Percentiles rank a stretch among this genome's conserved stretches.
These are phyloP conservation scores for Aschersonia sp. DNA, from an alignment of 2,329 filamentous ascomycete genomes.

Conservation along the genomic window DNA sequence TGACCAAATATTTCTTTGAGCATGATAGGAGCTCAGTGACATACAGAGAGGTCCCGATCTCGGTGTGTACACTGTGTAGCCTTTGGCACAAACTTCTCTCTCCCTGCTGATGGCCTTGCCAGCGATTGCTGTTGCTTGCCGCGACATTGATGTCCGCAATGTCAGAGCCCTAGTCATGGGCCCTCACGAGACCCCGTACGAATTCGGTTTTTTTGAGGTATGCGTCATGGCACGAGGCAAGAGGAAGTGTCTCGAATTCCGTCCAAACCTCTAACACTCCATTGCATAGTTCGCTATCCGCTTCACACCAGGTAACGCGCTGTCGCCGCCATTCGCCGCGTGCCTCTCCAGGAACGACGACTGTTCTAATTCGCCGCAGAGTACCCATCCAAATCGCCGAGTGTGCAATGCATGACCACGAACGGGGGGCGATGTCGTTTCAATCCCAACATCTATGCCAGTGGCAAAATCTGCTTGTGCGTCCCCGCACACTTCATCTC, in stretches of 20 bases:
- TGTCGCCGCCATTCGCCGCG: background rate
- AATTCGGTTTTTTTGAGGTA: slow-evolving; percentile 95
- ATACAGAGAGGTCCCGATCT: slow-evolving; percentile 74
- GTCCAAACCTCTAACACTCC: background rate
- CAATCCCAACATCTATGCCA: slow-evolving; percentile 92
- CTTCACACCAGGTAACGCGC: slow-evolving; percentile 51
- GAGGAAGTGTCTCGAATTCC: background rate
- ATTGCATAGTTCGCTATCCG: slow-evolving; percentile 52
- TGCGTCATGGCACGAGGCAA: slow-evolving; percentile 6
- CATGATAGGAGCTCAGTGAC: slow-evolving; percentile 62
- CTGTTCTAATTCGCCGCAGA: slow-evolving; percentile 32
- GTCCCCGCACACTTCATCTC: slow-evolving; percentile 16
- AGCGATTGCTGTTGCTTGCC: slow-evolving; percentile 78
- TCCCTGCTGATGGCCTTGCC: background rate
- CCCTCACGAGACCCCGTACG: slow-evolving; percentile 87
- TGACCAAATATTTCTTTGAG: slow-evolving; percentile 3
- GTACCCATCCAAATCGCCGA: slow-evolving; percentile 58
- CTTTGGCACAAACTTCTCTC: background rate
- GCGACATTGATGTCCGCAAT: slow-evolving; percentile 77
- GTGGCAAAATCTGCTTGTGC: slow-evolving; percentile 83
- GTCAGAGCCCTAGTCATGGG: slow-evolving; percentile 82
- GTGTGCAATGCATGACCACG: slow-evolving; percentile 60
- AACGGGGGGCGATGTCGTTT: slow-evolving; percentile 81
- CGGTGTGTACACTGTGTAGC: slow-evolving; percentile 37
- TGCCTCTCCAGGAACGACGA: background rate